A percentile compares a stretch with the other conserved stretches of the same genome.
phyloP scores from a whole-genome alignment of 371 early-diverging fungal genomes.

The Haplosporangium sp. region DNA sequence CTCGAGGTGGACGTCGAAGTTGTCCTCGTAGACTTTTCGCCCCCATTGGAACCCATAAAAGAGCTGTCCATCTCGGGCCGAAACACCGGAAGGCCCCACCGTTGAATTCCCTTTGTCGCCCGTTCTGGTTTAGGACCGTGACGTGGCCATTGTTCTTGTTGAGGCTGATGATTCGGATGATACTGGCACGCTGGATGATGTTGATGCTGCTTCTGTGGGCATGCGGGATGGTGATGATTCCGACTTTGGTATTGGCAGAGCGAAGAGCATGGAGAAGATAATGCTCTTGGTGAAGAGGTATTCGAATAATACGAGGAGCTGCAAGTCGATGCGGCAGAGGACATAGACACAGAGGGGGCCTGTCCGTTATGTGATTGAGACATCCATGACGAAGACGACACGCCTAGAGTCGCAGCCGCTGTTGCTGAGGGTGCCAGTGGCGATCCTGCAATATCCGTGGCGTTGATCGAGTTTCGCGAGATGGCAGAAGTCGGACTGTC shows the following conservation, averaged over 20 bases:
- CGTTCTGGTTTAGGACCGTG: constrained; percentile 29
- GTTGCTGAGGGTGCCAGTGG: constrained; percentile 17
- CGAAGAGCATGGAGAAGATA: constrained; percentile 26
- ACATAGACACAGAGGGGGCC: constrained; percentile 16
- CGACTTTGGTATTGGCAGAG: constrained; percentile 17
- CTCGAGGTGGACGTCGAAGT: constrained; percentile 18
- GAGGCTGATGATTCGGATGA: constrained; percentile 6
- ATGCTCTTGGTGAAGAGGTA: constrained; percentile 23
- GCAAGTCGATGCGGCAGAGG: constrained; percentile 21
- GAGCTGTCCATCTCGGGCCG: constrained; percentile 36
- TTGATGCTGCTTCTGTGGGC: constrained; percentile 19
- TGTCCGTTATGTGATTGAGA: constrained; percentile 4
- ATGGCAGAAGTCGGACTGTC: constrained; percentile 30
- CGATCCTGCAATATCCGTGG: constrained; percentile 23
- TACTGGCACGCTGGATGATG: constrained; percentile 40
- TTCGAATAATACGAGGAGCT: constrained; percentile 24
- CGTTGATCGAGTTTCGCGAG: constrained; percentile 16
- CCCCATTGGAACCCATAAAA: constrained; percentile 7
- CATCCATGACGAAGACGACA: constrained; percentile 4
- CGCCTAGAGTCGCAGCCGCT: constrained; percentile 11
- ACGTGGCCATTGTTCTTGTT: neutral
- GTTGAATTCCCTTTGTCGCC: constrained; percentile 33
- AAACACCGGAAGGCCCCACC: constrained; percentile 32
- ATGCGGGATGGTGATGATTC: constrained; percentile 18
- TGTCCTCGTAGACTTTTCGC: neutral